phyloP scores from a whole-genome alignment of 768 basidiomycete species.

The Amanita muscaria region DNA sequence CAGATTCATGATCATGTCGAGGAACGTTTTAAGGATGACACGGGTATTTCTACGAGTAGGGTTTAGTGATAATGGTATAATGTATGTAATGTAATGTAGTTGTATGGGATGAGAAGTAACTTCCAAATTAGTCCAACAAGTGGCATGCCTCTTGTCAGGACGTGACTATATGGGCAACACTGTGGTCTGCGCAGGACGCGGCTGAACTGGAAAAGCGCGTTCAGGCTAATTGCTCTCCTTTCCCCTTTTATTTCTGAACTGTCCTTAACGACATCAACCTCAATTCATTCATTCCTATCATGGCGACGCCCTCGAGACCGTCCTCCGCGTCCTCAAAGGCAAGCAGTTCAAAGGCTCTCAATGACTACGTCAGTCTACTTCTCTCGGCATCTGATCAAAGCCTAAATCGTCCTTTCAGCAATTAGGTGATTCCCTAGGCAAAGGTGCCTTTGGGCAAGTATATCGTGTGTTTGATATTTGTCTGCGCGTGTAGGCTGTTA shows the following conservation, averaged over 20 bases:
- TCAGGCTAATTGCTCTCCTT: conserved; percentile 5
- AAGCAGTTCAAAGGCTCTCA: conserved; percentile 43
- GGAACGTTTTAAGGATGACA: no score
- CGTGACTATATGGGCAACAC: conserved; percentile 24
- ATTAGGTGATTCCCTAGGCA: conserved; percentile 93
- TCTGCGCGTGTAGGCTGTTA: conserved; percentile 1
- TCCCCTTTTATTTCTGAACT: conserved; percentile 6
- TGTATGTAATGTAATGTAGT: no score
- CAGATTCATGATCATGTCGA: no score
- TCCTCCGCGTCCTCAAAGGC: conserved; percentile 29
- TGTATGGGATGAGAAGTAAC: conserved; percentile 5
- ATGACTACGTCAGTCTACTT: conserved; percentile 48
- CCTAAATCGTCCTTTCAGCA: conserved; percentile 42
- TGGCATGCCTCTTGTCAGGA: conserved; percentile 9
- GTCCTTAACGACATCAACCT: conserved; percentile 2
- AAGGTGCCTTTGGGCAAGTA: conserved; percentile 95
- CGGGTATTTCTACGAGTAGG: no score
- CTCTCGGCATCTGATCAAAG: neutral
- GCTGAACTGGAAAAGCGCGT: conserved; percentile 26
- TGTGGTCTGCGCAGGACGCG: conserved; percentile 39
- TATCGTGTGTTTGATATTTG: conserved; percentile 57
- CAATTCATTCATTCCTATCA: conserved; percentile 13
- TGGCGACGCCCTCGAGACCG: conserved; percentile 33
- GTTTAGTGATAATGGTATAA: no score
- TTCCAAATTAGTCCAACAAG: conserved; percentile 5